Evolutionary conservation across 1,284 basidiomycete genomes (phyloP).

Genomic region (Malassezia japonica): DNA sequence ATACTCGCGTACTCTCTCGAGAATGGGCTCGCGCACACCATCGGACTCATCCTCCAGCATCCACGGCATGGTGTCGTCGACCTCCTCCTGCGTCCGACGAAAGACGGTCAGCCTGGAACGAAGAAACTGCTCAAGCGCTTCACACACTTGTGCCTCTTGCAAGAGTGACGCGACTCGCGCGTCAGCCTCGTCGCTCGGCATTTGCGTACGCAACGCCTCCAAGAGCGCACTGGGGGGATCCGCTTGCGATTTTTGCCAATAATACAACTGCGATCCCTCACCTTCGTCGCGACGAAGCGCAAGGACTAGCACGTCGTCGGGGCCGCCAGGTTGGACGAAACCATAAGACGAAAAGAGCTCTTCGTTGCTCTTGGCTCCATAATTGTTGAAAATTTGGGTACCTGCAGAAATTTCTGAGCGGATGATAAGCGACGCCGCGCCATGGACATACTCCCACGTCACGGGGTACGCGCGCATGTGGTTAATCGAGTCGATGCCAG

Average conservation of each 20-base stretch:
- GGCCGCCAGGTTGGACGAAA: conserved; percentile 21
- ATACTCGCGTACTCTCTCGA: neutral
- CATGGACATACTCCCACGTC: conserved; percentile 23
- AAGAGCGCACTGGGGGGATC: conserved; percentile 17
- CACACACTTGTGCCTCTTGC: conserved; percentile 1
- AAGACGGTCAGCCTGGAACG: neutral
- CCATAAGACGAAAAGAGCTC: conserved; percentile 37
- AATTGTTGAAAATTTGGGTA: conserved; percentile 41
- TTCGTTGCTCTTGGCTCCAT: conserved; percentile 44
- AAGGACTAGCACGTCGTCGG: conserved; percentile 32
- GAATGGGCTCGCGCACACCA: neutral
- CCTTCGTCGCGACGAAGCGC: conserved; percentile 8
- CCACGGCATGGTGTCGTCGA: neutral
- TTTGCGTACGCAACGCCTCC: neutral
- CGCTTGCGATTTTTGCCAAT: neutral
- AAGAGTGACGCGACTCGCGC: neutral
- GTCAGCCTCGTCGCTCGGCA: neutral
- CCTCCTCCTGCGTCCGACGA: neutral
- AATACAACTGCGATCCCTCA: neutral
- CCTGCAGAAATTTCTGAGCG: neutral
- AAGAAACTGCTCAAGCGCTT: conserved; percentile 8
- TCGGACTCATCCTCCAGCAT: neutral
- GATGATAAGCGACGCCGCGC: neutral
- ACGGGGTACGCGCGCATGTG: conserved; percentile 30
- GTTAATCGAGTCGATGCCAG: conserved; percentile 38